Evolutionary conservation across 768 basidiomycete species (phyloP).

Genomic region (Tricholoma matsutake): DNA sequence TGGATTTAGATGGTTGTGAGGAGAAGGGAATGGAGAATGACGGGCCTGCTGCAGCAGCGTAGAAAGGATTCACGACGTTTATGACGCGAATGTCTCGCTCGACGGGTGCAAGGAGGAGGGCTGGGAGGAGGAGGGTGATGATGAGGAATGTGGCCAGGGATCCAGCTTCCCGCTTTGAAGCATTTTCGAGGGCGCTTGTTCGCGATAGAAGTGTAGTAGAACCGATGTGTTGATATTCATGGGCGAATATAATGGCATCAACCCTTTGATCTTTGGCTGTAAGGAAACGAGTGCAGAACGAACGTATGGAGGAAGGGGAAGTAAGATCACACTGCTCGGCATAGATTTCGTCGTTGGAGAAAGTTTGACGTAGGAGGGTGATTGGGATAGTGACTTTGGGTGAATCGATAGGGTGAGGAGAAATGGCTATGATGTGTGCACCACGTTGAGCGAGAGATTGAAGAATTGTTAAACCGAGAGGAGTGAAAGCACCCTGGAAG

Average conservation of each 20-base stretch:
- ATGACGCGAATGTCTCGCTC: conserved; percentile 91
- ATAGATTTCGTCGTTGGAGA: conserved; percentile 73
- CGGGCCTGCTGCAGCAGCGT: conserved; percentile 68
- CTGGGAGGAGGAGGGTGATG: conserved; percentile 74
- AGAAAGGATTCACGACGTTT: conserved; percentile 84
- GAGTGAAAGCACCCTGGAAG: conserved; percentile 69
- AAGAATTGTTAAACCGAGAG: conserved; percentile 65
- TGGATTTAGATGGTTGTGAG: conserved; percentile 14
- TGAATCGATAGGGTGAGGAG: conserved; percentile 54
- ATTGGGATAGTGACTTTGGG: conserved; percentile 57
- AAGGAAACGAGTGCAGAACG: conserved; percentile 68
- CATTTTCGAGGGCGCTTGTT: conserved; percentile 15
- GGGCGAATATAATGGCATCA: conserved; percentile 77
- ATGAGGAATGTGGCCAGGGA: conserved; percentile 77
- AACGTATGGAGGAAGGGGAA: conserved; percentile 62
- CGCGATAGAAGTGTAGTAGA: conserved; percentile 30
- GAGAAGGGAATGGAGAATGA: conserved; percentile 29
- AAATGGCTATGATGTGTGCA: conserved; percentile 76
- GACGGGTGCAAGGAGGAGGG: conserved; percentile 75
- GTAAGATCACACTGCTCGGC: conserved; percentile 76
- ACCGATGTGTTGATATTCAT: conserved; percentile 71
- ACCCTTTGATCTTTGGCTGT: conserved; percentile 62
- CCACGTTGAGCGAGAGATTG: conserved; percentile 69
- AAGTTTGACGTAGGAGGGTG: conserved; percentile 61
- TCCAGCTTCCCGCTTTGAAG: conserved; percentile 40